Conservation (phyloP, 164 flowering plant genomes). For the Piper longum region DNA sequence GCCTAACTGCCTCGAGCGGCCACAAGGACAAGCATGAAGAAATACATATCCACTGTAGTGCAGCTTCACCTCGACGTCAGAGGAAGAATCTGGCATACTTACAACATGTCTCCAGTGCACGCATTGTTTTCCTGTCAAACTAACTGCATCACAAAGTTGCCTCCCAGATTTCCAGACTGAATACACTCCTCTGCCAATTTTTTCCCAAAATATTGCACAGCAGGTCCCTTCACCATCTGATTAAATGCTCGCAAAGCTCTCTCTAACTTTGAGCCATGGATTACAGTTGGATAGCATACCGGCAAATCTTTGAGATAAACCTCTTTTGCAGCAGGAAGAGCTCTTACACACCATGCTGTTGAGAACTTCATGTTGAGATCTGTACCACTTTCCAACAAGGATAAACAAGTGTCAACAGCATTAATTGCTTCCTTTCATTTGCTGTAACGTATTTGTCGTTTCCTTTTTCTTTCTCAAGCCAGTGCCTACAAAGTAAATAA, state of each 20-base stretch:
- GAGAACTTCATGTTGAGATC: slow-evolving; percentile 66
- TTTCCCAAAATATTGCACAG: slow-evolving; percentile 36
- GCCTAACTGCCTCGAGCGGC: slow-evolving; percentile 56
- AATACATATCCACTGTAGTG: slow-evolving; percentile 86
- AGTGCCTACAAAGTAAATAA: slow-evolving; percentile 36
- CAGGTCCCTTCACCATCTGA: slow-evolving; percentile 82
- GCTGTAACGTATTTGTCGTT: slow-evolving; percentile 20
- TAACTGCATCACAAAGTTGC: slow-evolving; percentile 84
- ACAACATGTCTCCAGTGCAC: slow-evolving; percentile 62
- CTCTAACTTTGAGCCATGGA: slow-evolving; percentile 52
- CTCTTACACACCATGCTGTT: slow-evolving; percentile 66
- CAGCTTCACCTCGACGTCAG: slow-evolving; percentile 23
- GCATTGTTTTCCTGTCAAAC: slow-evolving; percentile 94
- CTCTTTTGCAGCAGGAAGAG: slow-evolving; percentile 67
- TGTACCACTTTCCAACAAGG: slow-evolving; percentile 49
- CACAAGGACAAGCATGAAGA: slow-evolving; percentile 97
- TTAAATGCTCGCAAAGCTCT: slow-evolving; percentile 57
- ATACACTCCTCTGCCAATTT: slow-evolving; percentile 68
- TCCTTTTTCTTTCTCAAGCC: slow-evolving; percentile 28
- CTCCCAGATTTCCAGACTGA: slow-evolving; percentile 80
- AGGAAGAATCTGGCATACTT: slow-evolving; percentile 13
- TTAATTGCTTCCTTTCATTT: slow-evolving; percentile 32
- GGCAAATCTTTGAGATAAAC: slow-evolving; percentile 67
- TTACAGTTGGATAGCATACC: slow-evolving; percentile 58
- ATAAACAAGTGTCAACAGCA: slow-evolving; percentile 21